phyloP scores from a whole-genome alignment of 805 yeast species.

The Priceomyces medius region DNA sequence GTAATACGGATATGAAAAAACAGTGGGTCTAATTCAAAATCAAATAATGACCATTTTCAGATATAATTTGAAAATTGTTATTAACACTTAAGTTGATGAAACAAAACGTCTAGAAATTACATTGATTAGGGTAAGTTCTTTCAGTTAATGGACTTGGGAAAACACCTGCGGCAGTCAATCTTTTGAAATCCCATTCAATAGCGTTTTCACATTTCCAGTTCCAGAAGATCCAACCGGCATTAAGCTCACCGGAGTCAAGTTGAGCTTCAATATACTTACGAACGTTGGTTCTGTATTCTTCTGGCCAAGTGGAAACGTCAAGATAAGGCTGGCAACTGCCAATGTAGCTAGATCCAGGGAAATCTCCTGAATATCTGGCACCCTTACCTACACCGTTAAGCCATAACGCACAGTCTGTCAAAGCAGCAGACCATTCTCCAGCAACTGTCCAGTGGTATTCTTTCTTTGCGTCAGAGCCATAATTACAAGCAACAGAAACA shows the following conservation, averaged over 20 bases:
- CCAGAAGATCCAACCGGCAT: constrained; percentile 93
- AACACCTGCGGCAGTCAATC: constrained; percentile 53
- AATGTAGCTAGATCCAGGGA: constrained; percentile 38
- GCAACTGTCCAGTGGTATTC: constrained; percentile 73
- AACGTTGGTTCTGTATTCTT: constrained; percentile 51
- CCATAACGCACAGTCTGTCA: constrained; percentile 89
- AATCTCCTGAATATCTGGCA: constrained; percentile 73
- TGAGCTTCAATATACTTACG: constrained; percentile 86
- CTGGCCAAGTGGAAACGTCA: constrained; percentile 51
- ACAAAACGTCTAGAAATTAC: constrained; percentile 37
- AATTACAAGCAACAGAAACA: constrained; percentile 37
- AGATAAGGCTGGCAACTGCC: constrained; percentile 59
- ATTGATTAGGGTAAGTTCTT: constrained; percentile 71
- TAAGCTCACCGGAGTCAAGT: constrained; percentile 71
- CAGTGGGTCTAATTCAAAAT: too few species aligned
- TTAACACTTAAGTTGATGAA: too few species aligned
- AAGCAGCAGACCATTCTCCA: constrained; percentile 92
- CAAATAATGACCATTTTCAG: too few species aligned
- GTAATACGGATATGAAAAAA: too few species aligned
- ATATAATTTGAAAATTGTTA: too few species aligned
- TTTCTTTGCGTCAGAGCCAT: constrained; percentile 28
- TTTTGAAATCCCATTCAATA: constrained; percentile 81
- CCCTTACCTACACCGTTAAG: constrained; percentile 84
- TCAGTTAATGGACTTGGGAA: constrained; percentile 79
- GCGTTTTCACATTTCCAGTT: constrained; percentile 84